These are phyloP conservation scores for Schwanniomyces etchellsii DNA, from an alignment of 1,139 yeast genomes.

Conservation along the genomic window DNA sequence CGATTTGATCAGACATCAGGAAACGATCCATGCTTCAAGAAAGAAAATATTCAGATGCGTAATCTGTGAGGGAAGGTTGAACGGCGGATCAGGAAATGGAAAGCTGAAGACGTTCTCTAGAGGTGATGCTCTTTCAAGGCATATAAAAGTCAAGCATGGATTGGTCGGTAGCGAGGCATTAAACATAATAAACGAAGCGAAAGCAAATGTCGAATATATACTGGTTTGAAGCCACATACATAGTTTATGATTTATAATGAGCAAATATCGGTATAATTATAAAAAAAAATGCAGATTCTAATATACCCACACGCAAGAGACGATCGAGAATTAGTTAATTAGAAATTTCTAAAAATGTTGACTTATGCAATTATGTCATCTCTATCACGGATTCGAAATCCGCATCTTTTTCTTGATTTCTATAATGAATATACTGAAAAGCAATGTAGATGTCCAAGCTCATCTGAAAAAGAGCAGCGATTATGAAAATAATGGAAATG, in stretches of 20 bases:
- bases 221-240: conserved; percentile 12
- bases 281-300: background rate
- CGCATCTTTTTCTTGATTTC: conserved; percentile 6
- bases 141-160: conserved; percentile 45
- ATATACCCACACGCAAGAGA: background rate
- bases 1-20: conserved; percentile 46
- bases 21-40: conserved; percentile 44
- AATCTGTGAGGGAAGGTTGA: conserved; percentile 43
- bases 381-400: background rate
- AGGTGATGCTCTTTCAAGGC: conserved; percentile 47
- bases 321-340: background rate
- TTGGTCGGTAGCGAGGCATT: conserved; percentile 43
- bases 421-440: conserved; percentile 63
- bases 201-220: conserved; percentile 67
- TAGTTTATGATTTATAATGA: too few species aligned
- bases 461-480: conserved; percentile 82
- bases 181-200: conserved; percentile 67
- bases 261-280: background rate
- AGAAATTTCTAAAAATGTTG: background rate
- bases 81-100: conserved; percentile 53
- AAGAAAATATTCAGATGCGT: conserved; percentile 47
- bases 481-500: conserved; percentile 61
- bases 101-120: conserved; percentile 49
- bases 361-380: background rate
- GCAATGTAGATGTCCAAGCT: conserved; percentile 70